Conservation (phyloP, 2,329 filamentous ascomycete genomes). For the Penicillium sp. region DNA sequence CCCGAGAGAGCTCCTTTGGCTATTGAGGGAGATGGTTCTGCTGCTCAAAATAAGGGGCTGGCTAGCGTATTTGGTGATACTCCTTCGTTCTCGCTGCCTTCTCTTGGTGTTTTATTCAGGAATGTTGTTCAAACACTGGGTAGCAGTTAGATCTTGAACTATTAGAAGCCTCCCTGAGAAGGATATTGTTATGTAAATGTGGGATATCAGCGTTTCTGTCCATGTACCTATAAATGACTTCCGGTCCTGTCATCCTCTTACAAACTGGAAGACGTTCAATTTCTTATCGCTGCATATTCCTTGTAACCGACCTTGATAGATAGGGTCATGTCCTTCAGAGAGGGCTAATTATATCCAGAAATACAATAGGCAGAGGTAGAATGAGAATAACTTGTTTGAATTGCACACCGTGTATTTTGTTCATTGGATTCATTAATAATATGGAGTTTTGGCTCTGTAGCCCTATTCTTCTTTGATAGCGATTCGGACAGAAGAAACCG, state of each 20-base stretch:
- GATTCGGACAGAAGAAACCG: neutral
- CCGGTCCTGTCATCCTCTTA: neutral
- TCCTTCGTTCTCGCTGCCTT: constrained; percentile 40
- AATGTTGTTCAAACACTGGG: constrained; percentile 38
- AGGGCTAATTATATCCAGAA: neutral
- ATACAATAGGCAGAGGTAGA: no score
- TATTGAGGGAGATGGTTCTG: constrained; percentile 17
- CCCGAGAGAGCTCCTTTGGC: constrained; percentile 7
- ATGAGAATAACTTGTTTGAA: neutral
- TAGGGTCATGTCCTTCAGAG: neutral
- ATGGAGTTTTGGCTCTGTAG: neutral
- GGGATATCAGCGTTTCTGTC: constrained; percentile 12
- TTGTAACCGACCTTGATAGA: neutral
- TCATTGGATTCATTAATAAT: neutral
- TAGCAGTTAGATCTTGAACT: constrained; percentile 13
- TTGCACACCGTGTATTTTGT: neutral
- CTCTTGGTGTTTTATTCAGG: constrained; percentile 38
- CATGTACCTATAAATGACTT: constrained; percentile 13
- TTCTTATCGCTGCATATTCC: neutral
- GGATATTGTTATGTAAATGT: constrained; percentile 6
- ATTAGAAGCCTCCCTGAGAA: neutral
- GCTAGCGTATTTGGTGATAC: constrained; percentile 39
- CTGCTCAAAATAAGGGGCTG: constrained; percentile 27
- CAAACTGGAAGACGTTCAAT: neutral
- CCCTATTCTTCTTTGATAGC: neutral